Evolutionary conservation across 1,284 basidiomycete genomes (phyloP), one percentile per base, ranked within the genome.

Genomic region (Nidula niveotomentosa): DNA sequence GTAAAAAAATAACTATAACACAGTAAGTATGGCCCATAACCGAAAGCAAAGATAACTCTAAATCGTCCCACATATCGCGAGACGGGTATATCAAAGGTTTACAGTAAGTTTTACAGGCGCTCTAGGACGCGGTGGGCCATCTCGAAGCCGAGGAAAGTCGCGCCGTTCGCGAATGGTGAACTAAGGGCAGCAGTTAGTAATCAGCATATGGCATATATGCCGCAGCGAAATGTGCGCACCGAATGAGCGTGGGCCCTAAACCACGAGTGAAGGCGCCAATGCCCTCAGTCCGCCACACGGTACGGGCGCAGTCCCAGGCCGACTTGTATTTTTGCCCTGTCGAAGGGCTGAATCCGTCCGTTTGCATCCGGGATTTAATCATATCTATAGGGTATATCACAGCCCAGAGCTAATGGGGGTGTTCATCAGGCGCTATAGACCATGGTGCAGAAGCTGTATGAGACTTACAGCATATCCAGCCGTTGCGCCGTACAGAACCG

Each of bases 351-450:
- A 96, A 91, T 1, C 90, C 89, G 67, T 98, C 96, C 0, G 95
- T 98, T 75, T 98, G 96, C 77, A 98, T 89, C 54, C 94, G 86
- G 33, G 91, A 93, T 70, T 98, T 98, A 70, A 98, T 86, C 81
- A 97, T 93, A 72, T 96, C 95, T 69, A 94, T 88, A 7, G 93
- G 93, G 75, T 95, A 95, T 74, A 94, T 94, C 8, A 91, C 77
- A 23, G 81, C 86, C 91, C 91, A 93, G 30, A 93, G 75, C 91
- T 92, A 56, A 53, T 34, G 34, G 46, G 48, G 33, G 33, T 13
- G 48, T 53, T 4, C 54, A 36, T 34, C 53, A 10, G 35, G 13
- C 33, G 36, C 36, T 17, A 55, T 23, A 56, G 36, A 46, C 44
- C 4, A 35, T n/a, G 6, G 10, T 33, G 48, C 46, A n/a, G 39